phyloP scores from a whole-genome alignment of 129 eudicot species.

The Logfia minima region DNA sequence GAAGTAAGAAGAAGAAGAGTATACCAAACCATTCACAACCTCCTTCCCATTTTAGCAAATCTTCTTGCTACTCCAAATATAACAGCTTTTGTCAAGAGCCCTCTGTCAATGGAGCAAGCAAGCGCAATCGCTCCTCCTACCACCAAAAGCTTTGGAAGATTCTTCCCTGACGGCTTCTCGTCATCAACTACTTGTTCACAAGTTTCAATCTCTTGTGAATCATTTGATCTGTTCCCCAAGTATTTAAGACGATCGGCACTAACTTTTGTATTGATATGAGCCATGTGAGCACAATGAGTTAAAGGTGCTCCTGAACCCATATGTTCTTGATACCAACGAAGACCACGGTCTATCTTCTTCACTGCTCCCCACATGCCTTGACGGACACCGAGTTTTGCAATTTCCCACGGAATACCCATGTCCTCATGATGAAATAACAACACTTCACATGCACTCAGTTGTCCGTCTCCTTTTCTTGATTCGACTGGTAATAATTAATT shows the following conservation, averaged over 20 bases:
- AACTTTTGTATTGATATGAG: conserved; percentile 60
- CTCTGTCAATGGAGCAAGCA: conserved; percentile 82
- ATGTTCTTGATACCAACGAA: conserved; percentile 74
- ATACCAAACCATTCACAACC: conserved; percentile 45
- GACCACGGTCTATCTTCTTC: conserved; percentile 75
- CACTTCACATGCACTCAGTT: conserved; percentile 64
- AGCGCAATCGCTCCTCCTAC: conserved; percentile 87
- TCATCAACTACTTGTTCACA: conserved; percentile 22
- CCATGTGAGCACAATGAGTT: conserved; percentile 66
- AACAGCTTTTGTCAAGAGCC: conserved; percentile 82
- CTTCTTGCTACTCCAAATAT: conserved; percentile 89
- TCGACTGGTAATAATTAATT: conserved; percentile 43
- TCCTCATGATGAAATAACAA: conserved; percentile 86
- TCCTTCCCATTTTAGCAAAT: conserved; percentile 69
- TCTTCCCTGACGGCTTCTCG: conserved; percentile 57
- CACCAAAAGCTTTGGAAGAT: conserved; percentile 51
- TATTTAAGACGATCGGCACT: conserved; percentile 40
- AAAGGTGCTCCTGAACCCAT: conserved; percentile 50
- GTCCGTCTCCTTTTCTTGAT: conserved; percentile 74
- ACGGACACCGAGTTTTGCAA: conserved; percentile 79
- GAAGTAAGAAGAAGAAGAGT: conserved; percentile 6
- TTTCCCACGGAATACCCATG: conserved; percentile 95
- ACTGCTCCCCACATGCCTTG: conserved; percentile 99
- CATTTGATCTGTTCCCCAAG: conserved; percentile 34
- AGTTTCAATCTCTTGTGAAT: conserved; percentile 36